Percentiles rank a stretch among this genome's conserved stretches.
These are phyloP conservation scores for Neostapfia colusana DNA, from an alignment of 176 grass and related monocot species.

Conservation along the genomic window DNA sequence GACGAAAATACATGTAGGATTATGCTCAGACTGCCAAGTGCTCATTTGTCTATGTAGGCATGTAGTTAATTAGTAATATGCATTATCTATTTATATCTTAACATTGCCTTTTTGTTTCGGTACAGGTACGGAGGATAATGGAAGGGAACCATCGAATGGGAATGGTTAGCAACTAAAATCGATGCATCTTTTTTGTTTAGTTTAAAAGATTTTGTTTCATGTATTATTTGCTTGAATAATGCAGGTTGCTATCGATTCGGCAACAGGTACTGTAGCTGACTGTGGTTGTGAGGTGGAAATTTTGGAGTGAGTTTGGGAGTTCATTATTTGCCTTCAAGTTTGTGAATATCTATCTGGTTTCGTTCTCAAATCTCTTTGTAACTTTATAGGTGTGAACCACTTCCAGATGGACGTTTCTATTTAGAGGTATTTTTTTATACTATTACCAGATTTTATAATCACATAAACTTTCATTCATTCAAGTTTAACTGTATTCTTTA, in stretches of 20 bases:
- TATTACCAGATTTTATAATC: conserved; percentile 12
- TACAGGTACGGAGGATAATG: conserved; percentile 94
- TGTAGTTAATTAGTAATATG: neutral
- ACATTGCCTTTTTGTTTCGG: conserved; percentile 23
- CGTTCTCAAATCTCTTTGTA: conserved; percentile 35
- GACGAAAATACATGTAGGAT: neutral
- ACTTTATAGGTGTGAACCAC: conserved; percentile 78
- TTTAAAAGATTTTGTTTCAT: conserved; percentile 35
- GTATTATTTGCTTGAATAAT: conserved; percentile 33
- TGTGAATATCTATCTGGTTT: conserved; percentile 22
- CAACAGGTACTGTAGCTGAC: conserved; percentile 82
- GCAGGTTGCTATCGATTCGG: conserved; percentile 86
- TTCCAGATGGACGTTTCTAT: conserved; percentile 96
- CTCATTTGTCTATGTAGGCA: conserved; percentile 17
- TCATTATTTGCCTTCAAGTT: conserved; percentile 35
- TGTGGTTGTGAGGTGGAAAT: conserved; percentile 99
- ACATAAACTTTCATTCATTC: conserved; percentile 18
- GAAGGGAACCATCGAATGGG: conserved; percentile 98
- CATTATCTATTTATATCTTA: conserved; percentile 17
- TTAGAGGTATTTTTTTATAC: conserved; percentile 73
- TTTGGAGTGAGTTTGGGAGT: conserved; percentile 70
- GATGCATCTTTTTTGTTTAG: conserved; percentile 9
- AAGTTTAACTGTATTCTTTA: neutral
- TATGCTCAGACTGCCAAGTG: neutral
- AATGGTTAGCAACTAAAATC: conserved; percentile 61